Evolutionary conservation across 2,329 filamentous ascomycete genomes (phyloP), one percentile per base, ranked within the genome.

Genomic region (Cladorrhinum sp.): DNA sequence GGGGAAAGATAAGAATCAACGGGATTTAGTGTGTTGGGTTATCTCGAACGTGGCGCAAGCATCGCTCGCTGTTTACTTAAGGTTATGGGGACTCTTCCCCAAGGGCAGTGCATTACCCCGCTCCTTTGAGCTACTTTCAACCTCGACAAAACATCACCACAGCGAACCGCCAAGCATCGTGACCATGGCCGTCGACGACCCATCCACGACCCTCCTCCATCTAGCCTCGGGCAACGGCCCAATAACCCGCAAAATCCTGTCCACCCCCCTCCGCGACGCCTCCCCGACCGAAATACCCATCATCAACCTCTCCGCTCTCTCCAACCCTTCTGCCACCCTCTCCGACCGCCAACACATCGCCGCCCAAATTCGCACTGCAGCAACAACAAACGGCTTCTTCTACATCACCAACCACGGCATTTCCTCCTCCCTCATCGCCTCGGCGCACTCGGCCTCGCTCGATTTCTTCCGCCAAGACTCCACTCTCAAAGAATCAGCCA

Each of bases 361-460:
- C 24, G 20, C 52, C 24, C 42, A 67, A 48, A 61, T 68, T 28
- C 68, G 61, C 69, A 65, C 72, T 0, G 82, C 82, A 0, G 78
- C 81, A 2, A 76, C 78, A 14, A 80, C 76, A 39, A 82, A 74
- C 0, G 82, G 82, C 2, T 85, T 85, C 72, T 84, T 85, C 70
- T 84, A 84, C 71, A 74, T 84, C 61, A 74, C 73, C 62, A 80
- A 82, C 60, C 81, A 83, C 61, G 78, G 80, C 2, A 77, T 83
- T 23, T 61, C 75, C 0, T 46, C 72, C 1, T 66, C 69, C 24
- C 57, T 70, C 12, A 72, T 69, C 2, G 60, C 71, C 3, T 61
- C 67, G 1, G 75, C 73, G 0, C 72, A 75, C 24, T 56, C 65
- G 3, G 74, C 72, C 8, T 74, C 73, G 30, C 64, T 77, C 2